Evolutionary conservation across 2,329 filamentous ascomycete species (phyloP).

Genomic region (Fusarium solani-melongenae): DNA sequence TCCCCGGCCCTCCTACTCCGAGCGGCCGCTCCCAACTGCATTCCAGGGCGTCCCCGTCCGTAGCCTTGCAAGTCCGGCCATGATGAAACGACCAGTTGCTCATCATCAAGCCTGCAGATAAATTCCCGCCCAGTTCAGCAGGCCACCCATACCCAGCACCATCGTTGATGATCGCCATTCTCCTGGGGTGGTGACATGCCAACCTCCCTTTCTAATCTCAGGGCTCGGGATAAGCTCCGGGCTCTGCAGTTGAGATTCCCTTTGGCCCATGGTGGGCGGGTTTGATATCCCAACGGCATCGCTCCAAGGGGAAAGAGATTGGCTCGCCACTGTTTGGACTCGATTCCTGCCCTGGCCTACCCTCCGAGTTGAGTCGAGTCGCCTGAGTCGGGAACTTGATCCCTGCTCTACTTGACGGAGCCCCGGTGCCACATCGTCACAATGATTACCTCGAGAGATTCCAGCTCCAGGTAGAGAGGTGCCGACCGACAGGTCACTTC

Average conservation of each 20-base stretch:
- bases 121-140: constrained; percentile 5
- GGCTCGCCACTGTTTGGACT: background rate
- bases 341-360: background rate
- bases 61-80: constrained; percentile 29
- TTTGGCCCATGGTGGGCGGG: constrained; percentile 9
- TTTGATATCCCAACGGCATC: constrained; percentile 17
- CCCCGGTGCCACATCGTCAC: constrained; percentile 12
- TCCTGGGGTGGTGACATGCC: constrained; percentile 24
- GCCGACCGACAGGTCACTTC: constrained; percentile 24
- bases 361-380: background rate
- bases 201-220: constrained; percentile 31
- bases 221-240: constrained; percentile 14
- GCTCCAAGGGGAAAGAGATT: constrained; percentile 13
- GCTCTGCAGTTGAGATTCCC: background rate
- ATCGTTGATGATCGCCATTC: constrained; percentile 18
- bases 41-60: constrained; percentile 12
- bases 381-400: constrained; percentile 1
- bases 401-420: background rate
- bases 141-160: constrained; percentile 4
- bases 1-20: constrained; percentile 12
- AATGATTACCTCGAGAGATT: constrained; percentile 16
- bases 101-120: constrained; percentile 9
- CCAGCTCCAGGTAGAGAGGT: constrained; percentile 14
- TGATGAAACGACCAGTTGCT: constrained; percentile 30
- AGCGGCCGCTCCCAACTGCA: constrained; percentile 31